Evolutionary conservation across 306 rosid genomes (phyloP).

Genomic region (Cucumis sativus): DNA sequence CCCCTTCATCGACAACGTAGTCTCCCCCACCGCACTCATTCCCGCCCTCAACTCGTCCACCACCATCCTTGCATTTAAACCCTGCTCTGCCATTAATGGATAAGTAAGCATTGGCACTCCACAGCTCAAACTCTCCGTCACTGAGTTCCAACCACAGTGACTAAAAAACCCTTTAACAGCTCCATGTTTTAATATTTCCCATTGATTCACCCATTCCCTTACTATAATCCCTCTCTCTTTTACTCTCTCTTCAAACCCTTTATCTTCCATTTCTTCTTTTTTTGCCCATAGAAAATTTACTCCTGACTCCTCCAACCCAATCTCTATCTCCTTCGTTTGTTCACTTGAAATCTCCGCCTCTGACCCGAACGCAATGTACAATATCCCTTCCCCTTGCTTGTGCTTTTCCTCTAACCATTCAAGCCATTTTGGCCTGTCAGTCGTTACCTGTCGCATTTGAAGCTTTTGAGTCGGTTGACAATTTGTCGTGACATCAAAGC

Average conservation of each 20-base stretch:
- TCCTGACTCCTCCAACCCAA: slow-evolving; percentile 24
- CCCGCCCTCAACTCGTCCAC: slow-evolving; percentile 36
- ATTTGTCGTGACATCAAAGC: too few relatives aligned
- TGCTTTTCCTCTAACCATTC: slow-evolving; percentile 26
- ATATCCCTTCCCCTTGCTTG: slow-evolving; percentile 4
- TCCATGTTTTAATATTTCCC: slow-evolving; percentile 23
- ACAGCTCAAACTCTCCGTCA: slow-evolving; percentile 28
- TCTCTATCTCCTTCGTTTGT: slow-evolving; percentile 31
- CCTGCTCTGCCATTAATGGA: slow-evolving; percentile 40
- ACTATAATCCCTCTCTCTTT: slow-evolving; percentile 28
- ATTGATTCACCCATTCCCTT: slow-evolving; percentile 41
- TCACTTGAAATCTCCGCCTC: slow-evolving; percentile 17
- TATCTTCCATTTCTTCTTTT: neutral
- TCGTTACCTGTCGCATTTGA: too few relatives aligned
- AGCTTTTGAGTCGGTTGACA: too few relatives aligned
- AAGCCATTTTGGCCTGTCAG: neutral
- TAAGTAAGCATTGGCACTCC: slow-evolving; percentile 40
- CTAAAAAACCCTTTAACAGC: slow-evolving; percentile 38
- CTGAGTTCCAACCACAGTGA: slow-evolving; percentile 52
- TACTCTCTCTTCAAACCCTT: slow-evolving; percentile 28
- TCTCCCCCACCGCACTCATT: slow-evolving; percentile 2
- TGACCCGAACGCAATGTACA: slow-evolving; percentile 39
- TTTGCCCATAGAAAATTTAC: slow-evolving; percentile 35
- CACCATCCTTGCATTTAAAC: slow-evolving; percentile 34
- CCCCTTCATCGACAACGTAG: slow-evolving; percentile 8